phyloP scores from a whole-genome alignment of 371 early-diverging fungal genomes.

The Mucor velutinosus region DNA sequence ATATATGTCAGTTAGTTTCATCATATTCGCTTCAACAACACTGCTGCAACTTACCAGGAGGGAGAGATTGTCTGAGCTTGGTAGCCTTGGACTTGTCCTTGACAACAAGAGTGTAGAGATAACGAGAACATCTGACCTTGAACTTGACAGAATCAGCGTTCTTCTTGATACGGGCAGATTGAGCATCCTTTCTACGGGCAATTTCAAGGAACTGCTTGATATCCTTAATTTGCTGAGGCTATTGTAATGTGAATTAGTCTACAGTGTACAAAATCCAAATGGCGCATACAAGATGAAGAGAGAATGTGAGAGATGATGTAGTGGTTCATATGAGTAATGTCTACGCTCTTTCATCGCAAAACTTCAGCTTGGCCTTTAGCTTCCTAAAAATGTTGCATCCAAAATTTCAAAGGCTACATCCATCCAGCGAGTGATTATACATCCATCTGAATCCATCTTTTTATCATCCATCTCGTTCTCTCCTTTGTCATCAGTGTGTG shows the following conservation, averaged over 20 bases:
- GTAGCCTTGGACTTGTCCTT: constrained; percentile 95
- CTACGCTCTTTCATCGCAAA: neutral
- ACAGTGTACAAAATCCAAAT: neutral
- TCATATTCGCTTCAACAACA: neutral
- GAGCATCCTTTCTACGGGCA: constrained; percentile 95
- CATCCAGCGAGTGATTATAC: constrained; percentile 1
- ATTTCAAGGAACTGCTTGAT: constrained; percentile 98
- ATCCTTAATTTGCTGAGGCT: constrained; percentile 98
- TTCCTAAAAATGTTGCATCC: neutral
- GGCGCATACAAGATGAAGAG: neutral
- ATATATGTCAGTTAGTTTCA: neutral
- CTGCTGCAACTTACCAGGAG: constrained; percentile 48
- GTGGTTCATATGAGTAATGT: no score
- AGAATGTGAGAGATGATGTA: neutral
- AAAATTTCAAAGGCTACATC: constrained; percentile 11
- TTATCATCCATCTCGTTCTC: neutral
- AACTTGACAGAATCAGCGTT: constrained; percentile 95
- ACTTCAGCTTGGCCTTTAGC: neutral
- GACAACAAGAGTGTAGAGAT: constrained; percentile 97
- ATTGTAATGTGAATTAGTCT: neutral
- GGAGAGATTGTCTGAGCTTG: constrained; percentile 94
- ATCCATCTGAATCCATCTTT: constrained; percentile 6
- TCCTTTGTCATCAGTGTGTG: neutral
- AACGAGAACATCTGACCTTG: constrained; percentile 98
- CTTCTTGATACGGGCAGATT: constrained; percentile 94